Conservation (phyloP, 164 flowering plant genomes). For the Houttuynia cordata region DNA sequence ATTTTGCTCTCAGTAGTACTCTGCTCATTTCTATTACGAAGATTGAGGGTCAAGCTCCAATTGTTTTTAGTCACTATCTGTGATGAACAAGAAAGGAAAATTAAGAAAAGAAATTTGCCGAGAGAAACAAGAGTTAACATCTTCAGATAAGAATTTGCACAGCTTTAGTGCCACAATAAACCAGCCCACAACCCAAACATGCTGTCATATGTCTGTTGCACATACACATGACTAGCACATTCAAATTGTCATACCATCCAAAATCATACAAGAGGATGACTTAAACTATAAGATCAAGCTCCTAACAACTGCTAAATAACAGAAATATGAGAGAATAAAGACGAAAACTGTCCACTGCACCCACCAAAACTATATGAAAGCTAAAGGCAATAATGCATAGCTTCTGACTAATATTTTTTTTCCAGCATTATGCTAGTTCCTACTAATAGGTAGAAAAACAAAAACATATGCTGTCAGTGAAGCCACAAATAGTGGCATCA, state of each 20-base stretch:
- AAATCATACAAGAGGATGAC: no score
- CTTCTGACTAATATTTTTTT: no score
- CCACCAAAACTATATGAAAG: not conserved
- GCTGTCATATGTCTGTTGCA: not conserved
- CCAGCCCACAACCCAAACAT: not conserved
- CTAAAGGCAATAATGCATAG: not conserved
- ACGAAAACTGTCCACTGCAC: not conserved
- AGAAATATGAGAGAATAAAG: not conserved
- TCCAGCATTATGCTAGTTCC: not conserved
- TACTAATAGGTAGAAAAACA: not conserved
- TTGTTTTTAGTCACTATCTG: slow-evolving; percentile 68
- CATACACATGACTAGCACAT: no score
- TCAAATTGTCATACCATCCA: no score
- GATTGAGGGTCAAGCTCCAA: slow-evolving; percentile 46
- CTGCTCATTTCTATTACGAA: slow-evolving; percentile 30
- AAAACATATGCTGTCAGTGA: not conserved
- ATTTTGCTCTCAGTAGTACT: slow-evolving; percentile 12
- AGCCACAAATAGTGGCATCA: not conserved
- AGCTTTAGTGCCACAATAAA: not conserved
- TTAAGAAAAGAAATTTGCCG: no score
- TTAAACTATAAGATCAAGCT: no score
- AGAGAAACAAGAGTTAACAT: not conserved
- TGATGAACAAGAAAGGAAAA: slow-evolving; percentile 2
- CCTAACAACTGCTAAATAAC: not conserved
- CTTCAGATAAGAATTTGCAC: not conserved